A percentile compares a stretch with the other conserved stretches of the same genome.
Conservation (phyloP, 305 asterid species). For the Solanum hybrid region DNA sequence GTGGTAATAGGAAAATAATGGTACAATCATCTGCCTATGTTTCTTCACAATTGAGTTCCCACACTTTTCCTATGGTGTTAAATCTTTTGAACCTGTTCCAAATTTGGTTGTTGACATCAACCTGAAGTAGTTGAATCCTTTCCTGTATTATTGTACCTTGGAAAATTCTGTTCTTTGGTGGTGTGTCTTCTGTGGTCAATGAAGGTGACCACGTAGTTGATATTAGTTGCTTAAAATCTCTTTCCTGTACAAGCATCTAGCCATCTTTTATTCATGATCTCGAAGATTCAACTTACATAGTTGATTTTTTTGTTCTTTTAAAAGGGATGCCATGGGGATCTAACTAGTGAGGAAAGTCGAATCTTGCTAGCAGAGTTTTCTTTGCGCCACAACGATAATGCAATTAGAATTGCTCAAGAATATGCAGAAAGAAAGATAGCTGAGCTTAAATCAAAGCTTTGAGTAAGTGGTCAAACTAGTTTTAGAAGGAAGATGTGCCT, state of each 20-base stretch:
- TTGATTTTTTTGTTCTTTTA: background rate
- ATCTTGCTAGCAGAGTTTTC: slow-evolving; percentile 82
- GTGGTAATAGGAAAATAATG: background rate
- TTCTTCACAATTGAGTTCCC: background rate
- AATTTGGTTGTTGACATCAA: background rate
- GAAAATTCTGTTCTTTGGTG: background rate
- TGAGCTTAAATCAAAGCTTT: slow-evolving; percentile 32
- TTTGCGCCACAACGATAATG: slow-evolving; percentile 62
- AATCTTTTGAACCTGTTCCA: background rate
- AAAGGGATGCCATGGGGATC: slow-evolving; percentile 90
- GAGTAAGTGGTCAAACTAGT: slow-evolving; percentile 1
- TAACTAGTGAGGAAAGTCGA: slow-evolving; percentile 51
- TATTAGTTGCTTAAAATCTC: background rate
- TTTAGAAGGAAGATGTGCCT: background rate
- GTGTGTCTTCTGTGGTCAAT: background rate
- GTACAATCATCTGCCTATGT: background rate
- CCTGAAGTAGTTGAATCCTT: background rate
- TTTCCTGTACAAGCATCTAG: background rate
- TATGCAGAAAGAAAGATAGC: slow-evolving; percentile 49
- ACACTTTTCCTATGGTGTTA: background rate
- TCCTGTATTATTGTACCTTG: background rate
- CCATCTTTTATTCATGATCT: background rate
- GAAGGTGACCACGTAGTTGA: background rate
- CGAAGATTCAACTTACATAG: background rate
- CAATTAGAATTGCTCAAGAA: slow-evolving; percentile 56